phyloP scores from a whole-genome alignment of 2,329 filamentous ascomycete genomes.

The Cryphonectria nitschkei region DNA sequence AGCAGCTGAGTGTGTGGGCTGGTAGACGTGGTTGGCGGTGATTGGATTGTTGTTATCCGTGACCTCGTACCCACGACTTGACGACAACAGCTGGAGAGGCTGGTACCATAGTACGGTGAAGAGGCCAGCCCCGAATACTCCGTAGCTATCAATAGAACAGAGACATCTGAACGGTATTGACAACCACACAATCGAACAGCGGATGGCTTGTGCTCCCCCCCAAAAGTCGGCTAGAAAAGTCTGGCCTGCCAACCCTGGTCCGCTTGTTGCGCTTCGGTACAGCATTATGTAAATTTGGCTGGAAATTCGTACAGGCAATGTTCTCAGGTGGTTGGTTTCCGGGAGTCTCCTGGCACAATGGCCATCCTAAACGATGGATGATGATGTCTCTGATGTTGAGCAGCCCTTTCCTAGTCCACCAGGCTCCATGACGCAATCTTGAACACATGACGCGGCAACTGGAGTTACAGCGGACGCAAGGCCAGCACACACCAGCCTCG shows the following conservation, averaged over 20 bases:
- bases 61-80: conserved; percentile 35
- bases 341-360: not conserved
- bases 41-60: conserved; percentile 36
- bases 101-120: conserved; percentile 33
- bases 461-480: not conserved
- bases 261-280: not conserved
- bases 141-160: conserved; percentile 1
- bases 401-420: not conserved
- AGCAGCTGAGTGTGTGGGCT: conserved; percentile 37
- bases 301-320: not conserved
- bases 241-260: not conserved
- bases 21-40: conserved; percentile 40
- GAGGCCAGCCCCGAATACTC: conserved; percentile 35
- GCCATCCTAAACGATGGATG: not conserved
- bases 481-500: conserved; percentile 6
- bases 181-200: not conserved
- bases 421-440: not conserved
- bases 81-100: conserved; percentile 31
- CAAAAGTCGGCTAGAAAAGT: not conserved
- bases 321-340: not conserved
- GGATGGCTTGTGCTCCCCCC: not conserved
- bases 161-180: conserved; percentile 11
- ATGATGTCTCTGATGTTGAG: not conserved
- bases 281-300: not conserved
- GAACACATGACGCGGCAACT: not conserved